Conservation (phyloP, 2,329 filamentous ascomycete genomes). For the Scolecobasidium constrictum region DNA sequence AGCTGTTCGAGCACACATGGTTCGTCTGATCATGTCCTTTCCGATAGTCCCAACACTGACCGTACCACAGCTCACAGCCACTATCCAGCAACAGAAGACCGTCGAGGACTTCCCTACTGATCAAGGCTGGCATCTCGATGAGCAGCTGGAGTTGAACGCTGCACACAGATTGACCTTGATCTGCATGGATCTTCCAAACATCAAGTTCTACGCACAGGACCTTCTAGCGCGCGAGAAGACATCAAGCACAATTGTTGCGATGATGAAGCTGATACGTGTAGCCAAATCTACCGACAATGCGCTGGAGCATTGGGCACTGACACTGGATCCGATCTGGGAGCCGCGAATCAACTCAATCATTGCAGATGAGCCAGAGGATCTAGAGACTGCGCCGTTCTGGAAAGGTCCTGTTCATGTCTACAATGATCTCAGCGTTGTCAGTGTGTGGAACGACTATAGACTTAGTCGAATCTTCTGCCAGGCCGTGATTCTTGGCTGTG, state of each 20-base stretch:
- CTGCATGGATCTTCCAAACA: slow-evolving; percentile 26
- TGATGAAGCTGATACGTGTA: slow-evolving; percentile 21
- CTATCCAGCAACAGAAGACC: slow-evolving; percentile 27
- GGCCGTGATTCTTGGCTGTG: slow-evolving; percentile 25
- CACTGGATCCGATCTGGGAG: slow-evolving; percentile 24
- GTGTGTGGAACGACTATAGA: slow-evolving; percentile 30
- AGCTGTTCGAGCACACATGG: slow-evolving; percentile 29
- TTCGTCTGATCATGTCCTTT: not conserved
- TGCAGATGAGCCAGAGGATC: slow-evolving; percentile 16
- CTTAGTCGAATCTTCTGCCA: slow-evolving; percentile 29
- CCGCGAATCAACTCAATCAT: slow-evolving; percentile 14
- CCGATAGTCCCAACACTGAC: not conserved
- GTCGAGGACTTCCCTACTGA: slow-evolving; percentile 25
- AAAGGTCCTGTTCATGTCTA: slow-evolving; percentile 28
- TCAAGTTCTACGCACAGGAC: slow-evolving; percentile 22
- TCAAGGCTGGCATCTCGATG: slow-evolving; percentile 23
- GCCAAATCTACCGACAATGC: slow-evolving; percentile 25
- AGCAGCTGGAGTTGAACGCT: slow-evolving; percentile 24
- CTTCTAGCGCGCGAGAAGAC: slow-evolving; percentile 16
- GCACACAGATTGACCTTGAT: slow-evolving; percentile 28
- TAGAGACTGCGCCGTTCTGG: slow-evolving; percentile 22
- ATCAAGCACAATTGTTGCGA: slow-evolving; percentile 16
- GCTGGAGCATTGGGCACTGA: slow-evolving; percentile 25
- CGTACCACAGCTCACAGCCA: slow-evolving; percentile 24
- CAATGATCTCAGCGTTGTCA: slow-evolving; percentile 26